A percentile compares a stretch with the other conserved stretches of the same genome.
phyloP scores from a whole-genome alignment of 2,329 filamentous ascomycete species.

The Torrubiellomyces zombiae region DNA sequence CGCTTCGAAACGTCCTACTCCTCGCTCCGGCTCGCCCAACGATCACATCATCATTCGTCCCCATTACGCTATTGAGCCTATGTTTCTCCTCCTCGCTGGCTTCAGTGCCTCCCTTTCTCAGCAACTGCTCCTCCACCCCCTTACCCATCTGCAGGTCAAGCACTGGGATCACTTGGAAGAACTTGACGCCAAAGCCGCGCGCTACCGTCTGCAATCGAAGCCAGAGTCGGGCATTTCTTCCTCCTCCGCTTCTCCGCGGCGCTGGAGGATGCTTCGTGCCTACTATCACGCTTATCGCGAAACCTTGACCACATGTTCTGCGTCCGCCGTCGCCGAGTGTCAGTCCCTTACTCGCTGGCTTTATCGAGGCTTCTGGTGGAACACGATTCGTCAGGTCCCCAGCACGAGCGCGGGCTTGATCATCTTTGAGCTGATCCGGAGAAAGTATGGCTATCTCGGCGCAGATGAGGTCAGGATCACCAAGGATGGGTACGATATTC shows the following conservation, averaged over 20 bases:
- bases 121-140: slow-evolving; percentile 53
- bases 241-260: slow-evolving; percentile 14
- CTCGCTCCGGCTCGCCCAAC: slow-evolving; percentile 8
- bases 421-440: slow-evolving; percentile 59
- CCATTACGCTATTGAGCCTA: slow-evolving; percentile 59
- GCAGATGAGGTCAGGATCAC: slow-evolving; percentile 46
- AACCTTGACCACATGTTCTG: slow-evolving; percentile 43
- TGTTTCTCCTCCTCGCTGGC: slow-evolving; percentile 53
- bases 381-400: slow-evolving; percentile 56
- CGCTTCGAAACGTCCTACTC: slow-evolving; percentile 26
- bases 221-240: too few species aligned
- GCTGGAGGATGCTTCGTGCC: slow-evolving; percentile 39
- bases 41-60: slow-evolving; percentile 41
- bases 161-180: slow-evolving; percentile 60
- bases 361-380: slow-evolving; percentile 57
- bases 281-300: slow-evolving; percentile 59
- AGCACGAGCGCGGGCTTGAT: slow-evolving; percentile 63
- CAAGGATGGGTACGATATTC: slow-evolving; percentile 55
- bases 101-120: slow-evolving; percentile 51
- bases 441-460: slow-evolving; percentile 53
- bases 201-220: too few species aligned
- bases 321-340: slow-evolving; percentile 38
- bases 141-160: slow-evolving; percentile 53
- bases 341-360: slow-evolving; percentile 45
- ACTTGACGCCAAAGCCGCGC: slow-evolving; percentile 44